Conservation (phyloP, 1,284 basidiomycete genomes). For the Ceraceosorus guamensis region DNA sequence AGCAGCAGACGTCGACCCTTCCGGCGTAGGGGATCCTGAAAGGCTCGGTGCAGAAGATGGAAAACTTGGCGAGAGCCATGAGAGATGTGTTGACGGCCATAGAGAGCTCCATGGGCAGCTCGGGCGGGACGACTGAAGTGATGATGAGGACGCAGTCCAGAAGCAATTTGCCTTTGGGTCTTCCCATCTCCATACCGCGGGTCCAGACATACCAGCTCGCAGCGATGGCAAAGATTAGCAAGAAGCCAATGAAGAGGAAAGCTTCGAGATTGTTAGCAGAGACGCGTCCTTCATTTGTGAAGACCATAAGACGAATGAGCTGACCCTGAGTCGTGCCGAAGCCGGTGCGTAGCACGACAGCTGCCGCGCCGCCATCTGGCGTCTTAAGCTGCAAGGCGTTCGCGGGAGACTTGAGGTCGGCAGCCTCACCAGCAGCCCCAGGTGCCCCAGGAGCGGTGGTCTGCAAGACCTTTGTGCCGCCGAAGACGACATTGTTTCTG, state of each 20-base stretch:
- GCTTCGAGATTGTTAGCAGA: constrained; percentile 46
- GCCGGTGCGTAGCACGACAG: constrained; percentile 43
- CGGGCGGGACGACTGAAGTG: constrained; percentile 47
- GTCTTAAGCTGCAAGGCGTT: constrained; percentile 17
- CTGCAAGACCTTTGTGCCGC: constrained; percentile 47
- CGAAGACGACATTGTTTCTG: constrained; percentile 46
- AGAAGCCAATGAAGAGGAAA: constrained; percentile 47
- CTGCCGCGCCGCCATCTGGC: constrained; percentile 42
- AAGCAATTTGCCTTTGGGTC: constrained; percentile 46
- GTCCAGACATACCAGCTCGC: constrained; percentile 46
- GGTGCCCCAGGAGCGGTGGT: constrained; percentile 32
- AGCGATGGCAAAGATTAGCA: constrained; percentile 45
- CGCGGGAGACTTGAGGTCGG: constrained; percentile 9
- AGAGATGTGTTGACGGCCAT: constrained; percentile 48
- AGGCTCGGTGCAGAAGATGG: constrained; percentile 48
- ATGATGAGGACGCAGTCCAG: constrained; percentile 48
- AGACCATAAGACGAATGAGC: constrained; percentile 48
- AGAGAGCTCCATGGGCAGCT: constrained; percentile 47
- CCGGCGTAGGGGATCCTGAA: constrained; percentile 48
- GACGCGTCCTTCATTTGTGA: constrained; percentile 45
- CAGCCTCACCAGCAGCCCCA: constrained; percentile 8
- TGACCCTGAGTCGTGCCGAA: constrained; percentile 48
- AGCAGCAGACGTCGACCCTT: constrained; percentile 48
- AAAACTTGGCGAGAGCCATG: constrained; percentile 80
- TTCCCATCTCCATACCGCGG: constrained; percentile 38